These are phyloP conservation scores for Apiospora marii DNA, from an alignment of 2,329 filamentous ascomycete genomes.

Conservation along the genomic window DNA sequence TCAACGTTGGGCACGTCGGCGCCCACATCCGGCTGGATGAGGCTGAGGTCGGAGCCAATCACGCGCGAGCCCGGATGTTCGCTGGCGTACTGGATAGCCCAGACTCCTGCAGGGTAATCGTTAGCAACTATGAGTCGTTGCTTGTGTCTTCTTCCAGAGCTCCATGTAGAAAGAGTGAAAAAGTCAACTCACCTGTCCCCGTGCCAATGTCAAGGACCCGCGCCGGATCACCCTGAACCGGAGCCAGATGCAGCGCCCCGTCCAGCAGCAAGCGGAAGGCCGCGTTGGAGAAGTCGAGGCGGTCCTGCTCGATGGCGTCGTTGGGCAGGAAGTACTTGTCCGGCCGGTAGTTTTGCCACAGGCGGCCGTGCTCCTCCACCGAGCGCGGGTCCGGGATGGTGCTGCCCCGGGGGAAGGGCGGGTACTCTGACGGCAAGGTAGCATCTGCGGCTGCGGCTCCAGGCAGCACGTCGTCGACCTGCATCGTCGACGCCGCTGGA, in stretches of 20 bases:
- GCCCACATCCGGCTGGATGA: slow-evolving; percentile 23
- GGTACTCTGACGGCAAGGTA: neutral
- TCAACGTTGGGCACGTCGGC: slow-evolving; percentile 19
- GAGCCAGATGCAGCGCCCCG: slow-evolving; percentile 17
- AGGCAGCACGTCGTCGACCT: neutral
- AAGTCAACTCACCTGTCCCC: neutral
- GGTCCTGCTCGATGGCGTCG: slow-evolving; percentile 27
- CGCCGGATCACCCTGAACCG: neutral
- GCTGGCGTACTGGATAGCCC: slow-evolving; percentile 24
- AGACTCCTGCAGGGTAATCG: slow-evolving; percentile 12
- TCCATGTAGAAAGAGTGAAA: too few species aligned
- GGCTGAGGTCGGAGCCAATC: slow-evolving; percentile 25
- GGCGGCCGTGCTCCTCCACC: neutral
- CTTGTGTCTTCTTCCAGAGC: neutral
- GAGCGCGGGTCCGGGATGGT: slow-evolving; percentile 2
- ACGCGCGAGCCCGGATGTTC: slow-evolving; percentile 22
- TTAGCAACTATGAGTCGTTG: neutral
- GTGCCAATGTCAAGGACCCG: slow-evolving; percentile 23
- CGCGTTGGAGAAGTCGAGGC: slow-evolving; percentile 25
- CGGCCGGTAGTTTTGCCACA: slow-evolving; percentile 10
- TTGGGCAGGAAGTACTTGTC: slow-evolving; percentile 25
- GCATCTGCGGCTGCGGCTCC: neutral
- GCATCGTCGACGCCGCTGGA: neutral
- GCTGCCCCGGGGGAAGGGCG: neutral
- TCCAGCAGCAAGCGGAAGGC: slow-evolving; percentile 11